Percentiles rank a stretch among this genome's conserved stretches.
These are phyloP conservation scores for Cystobasidium sp. DNA, from an alignment of 1,284 basidiomycete genomes.

Conservation along the genomic window DNA sequence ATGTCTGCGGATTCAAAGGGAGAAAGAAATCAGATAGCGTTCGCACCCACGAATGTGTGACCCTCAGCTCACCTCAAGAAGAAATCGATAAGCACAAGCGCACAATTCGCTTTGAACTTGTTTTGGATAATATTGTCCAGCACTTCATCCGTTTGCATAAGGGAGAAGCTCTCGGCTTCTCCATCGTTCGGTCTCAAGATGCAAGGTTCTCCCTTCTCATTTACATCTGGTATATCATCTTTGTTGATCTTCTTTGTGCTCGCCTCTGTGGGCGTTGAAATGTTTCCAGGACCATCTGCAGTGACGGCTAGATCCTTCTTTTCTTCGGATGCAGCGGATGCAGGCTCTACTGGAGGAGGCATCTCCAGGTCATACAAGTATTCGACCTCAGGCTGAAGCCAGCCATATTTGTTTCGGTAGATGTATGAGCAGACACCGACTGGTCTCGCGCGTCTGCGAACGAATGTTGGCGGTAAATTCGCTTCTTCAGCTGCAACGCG, in stretches of 20 bases:
- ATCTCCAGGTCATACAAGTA: conserved; percentile 80
- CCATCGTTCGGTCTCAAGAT: conserved; percentile 79
- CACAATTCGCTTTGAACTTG: conserved; percentile 82
- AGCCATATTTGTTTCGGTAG: conserved; percentile 69
- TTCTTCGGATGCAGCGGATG: background rate
- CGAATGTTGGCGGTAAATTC: conserved; percentile 46
- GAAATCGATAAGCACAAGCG: conserved; percentile 75
- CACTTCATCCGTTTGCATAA: conserved; percentile 54
- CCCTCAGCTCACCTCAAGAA: conserved; percentile 65
- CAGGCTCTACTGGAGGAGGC: conserved; percentile 58
- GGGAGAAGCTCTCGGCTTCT: conserved; percentile 86
- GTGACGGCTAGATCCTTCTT: background rate
- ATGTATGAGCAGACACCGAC: conserved; percentile 59
- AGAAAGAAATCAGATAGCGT: no score
- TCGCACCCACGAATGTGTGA: no score
- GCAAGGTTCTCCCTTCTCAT: conserved; percentile 56
- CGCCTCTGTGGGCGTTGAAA: background rate
- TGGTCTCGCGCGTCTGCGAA: conserved; percentile 42
- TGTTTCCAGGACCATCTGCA: background rate
- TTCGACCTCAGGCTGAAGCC: conserved; percentile 74
- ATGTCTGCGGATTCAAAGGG: conserved; percentile 38
- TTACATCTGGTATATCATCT: background rate
- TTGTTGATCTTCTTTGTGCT: conserved; percentile 8
- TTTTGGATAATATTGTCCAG: conserved; percentile 67
- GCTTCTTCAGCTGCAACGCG: conserved; percentile 60